Base-by-base conservation (phyloP, 2,329 filamentous ascomycete genomes). In the Phoma sp. region DNA sequence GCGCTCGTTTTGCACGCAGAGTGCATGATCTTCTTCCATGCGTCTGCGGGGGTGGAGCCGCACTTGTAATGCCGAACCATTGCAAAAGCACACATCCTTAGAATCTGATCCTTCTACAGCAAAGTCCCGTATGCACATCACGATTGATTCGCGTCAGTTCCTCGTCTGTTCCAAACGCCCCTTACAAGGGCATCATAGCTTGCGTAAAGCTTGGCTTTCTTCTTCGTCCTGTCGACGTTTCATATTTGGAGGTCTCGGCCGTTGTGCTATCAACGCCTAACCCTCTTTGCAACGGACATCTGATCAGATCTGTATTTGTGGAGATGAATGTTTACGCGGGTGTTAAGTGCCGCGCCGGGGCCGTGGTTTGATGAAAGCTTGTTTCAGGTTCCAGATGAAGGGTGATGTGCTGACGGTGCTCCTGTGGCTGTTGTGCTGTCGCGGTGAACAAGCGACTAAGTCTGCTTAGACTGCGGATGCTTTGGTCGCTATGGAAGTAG, bases 371-470 rank as follows among this genome's bases (percentile, higher is more conserved):
- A 40, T 57, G 52, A 43, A 51, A 49, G 51, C 49, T 32, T 54
- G 59, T 59, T 54, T 61, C 47, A 57, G n/a, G 36, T 48, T 41
- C 31, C 29, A 36, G 29, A 61, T 61, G 56, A 57, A 57, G 50
- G 55, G 35, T 39, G 44, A 47, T 38, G 15, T 52, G 19, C 31
- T 13, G 37, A 17, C 17, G 41, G 10, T 10, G 27, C 8, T 29
- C 6, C 8, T 40, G 24, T 29, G 15, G 27, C 24, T 24, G 15
- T n/a, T 9, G 2, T 17, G 32, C 32, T 17, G 32, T 8, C 6
- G 32, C n/a, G 32, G 9, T 35, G 32, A n/a, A 17, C n/a, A 35
- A 9, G 31, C 7, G 7, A 29, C 25, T 6, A 31, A 13, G 4
- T 10, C 29, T 31, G 6, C 6, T 17, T 7, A 6, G 15, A 17